A percentile compares a stretch with the other conserved stretches of the same genome.
Evolutionary conservation across 2,329 filamentous ascomycete species (phyloP).

Genomic region (Zalaria sp.): DNA sequence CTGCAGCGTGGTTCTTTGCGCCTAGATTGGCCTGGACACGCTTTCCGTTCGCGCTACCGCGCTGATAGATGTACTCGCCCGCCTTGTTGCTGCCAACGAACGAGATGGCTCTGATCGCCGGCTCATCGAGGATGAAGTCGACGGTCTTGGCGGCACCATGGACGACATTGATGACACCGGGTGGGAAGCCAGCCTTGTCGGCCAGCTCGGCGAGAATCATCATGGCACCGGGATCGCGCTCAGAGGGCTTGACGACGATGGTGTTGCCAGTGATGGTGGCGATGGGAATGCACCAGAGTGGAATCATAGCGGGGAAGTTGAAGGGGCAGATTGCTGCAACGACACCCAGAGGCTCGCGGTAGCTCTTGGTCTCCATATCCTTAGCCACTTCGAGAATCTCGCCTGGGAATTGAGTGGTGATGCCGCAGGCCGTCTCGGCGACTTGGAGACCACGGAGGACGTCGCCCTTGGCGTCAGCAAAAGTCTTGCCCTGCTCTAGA

Average conservation of each 20-base stretch:
- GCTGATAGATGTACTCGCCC: constrained; percentile 71
- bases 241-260: constrained; percentile 71
- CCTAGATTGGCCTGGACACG: constrained; percentile 78
- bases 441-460: constrained; percentile 73
- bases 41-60: constrained; percentile 73
- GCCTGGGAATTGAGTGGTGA: constrained; percentile 68
- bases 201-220: constrained; percentile 77
- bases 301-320: constrained; percentile 88
- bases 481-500: constrained; percentile 78
- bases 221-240: constrained; percentile 69
- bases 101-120: constrained; percentile 71
- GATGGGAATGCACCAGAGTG: constrained; percentile 79
- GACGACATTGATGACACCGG: constrained; percentile 70
- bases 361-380: constrained; percentile 79
- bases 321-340: constrained; percentile 78
- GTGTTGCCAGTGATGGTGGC: constrained; percentile 76
- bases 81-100: constrained; percentile 83
- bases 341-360: constrained; percentile 68
- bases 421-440: constrained; percentile 67
- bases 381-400: constrained; percentile 75
- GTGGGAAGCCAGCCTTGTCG: constrained; percentile 67
- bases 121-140: constrained; percentile 75
- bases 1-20: constrained; percentile 77
- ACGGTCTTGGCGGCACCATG: constrained; percentile 71
- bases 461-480: constrained; percentile 69